Conservation (phyloP, 2,329 filamentous ascomycete genomes). For the Ophiostoma sp. region DNA sequence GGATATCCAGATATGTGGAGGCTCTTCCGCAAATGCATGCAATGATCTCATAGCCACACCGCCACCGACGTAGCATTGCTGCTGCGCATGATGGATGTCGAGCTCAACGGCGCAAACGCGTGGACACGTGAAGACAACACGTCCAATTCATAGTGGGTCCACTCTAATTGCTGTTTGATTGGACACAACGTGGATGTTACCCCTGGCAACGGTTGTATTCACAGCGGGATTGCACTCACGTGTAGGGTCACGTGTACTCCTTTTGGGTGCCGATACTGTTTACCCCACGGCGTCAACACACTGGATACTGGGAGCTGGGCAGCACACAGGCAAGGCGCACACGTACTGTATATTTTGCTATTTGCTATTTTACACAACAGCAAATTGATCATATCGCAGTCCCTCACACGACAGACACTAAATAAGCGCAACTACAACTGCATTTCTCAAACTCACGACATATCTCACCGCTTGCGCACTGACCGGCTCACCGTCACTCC, state of each 20-base stretch:
- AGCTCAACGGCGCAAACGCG: neutral
- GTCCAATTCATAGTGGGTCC: neutral
- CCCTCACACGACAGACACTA: neutral
- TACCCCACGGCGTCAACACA: conserved; percentile 15
- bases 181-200: neutral
- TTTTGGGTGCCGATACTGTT: conserved; percentile 11
- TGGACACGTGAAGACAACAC: neutral
- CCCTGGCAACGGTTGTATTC: conserved; percentile 3
- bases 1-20: neutral
- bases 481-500: conserved; percentile 4
- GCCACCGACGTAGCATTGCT: neutral
- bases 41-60: neutral
- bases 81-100: neutral
- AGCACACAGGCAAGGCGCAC: neutral
- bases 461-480: conserved; percentile 4
- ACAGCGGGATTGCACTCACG: neutral
- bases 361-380: neutral
- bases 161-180: neutral
- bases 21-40: neutral
- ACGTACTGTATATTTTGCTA: neutral
- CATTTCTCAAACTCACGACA: neutral
- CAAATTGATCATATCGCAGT: neutral
- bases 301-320: neutral
- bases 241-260: conserved; percentile 4
- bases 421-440: neutral